Percentiles rank a stretch among this genome's conserved stretches.
Evolutionary conservation across 495 filamentous ascomycete genomes (phyloP).

Genomic region (Annulohypoxylon bovei): DNA sequence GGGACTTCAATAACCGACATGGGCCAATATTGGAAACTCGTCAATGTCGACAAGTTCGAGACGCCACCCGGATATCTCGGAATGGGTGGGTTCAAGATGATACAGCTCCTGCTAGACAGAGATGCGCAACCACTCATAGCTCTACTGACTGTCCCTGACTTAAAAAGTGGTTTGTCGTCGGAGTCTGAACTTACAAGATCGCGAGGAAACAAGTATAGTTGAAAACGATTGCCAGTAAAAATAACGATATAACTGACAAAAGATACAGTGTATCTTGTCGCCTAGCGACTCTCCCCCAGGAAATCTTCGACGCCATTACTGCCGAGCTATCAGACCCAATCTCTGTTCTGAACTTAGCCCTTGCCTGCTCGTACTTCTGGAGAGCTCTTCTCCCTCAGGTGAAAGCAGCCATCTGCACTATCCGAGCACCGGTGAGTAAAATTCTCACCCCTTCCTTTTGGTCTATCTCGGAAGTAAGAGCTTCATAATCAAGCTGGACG

Average conservation of each 20-base stretch:
- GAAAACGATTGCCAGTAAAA: neutral
- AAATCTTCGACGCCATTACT: neutral
- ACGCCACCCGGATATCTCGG: neutral
- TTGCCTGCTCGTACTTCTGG: conserved; percentile 17
- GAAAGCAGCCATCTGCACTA: neutral
- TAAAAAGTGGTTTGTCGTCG: neutral
- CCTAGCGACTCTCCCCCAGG: conserved; percentile 12
- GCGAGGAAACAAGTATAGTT: conserved; percentile 6
- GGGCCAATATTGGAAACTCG: neutral
- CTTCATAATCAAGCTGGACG: too few relatives aligned
- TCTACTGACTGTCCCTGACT: conserved; percentile 3
- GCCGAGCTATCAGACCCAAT: neutral
- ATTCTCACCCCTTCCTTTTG: too few relatives aligned
- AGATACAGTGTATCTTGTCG: neutral
- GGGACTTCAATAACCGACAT: neutral
- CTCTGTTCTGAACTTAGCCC: neutral
- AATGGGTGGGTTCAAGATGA: neutral
- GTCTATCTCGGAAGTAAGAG: too few relatives aligned
- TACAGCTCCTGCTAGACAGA: neutral
- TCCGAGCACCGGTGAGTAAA: too few relatives aligned
- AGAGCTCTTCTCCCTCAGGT: conserved; percentile 7
- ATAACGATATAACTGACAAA: conserved; percentile 1
- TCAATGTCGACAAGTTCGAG: neutral
- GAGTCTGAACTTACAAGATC: neutral
- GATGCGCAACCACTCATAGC: neutral